Evolutionary conservation across 345 rosid species (phyloP), one percentile per base, ranked within the genome.

Genomic region (Euphorbia pulcherrima): DNA sequence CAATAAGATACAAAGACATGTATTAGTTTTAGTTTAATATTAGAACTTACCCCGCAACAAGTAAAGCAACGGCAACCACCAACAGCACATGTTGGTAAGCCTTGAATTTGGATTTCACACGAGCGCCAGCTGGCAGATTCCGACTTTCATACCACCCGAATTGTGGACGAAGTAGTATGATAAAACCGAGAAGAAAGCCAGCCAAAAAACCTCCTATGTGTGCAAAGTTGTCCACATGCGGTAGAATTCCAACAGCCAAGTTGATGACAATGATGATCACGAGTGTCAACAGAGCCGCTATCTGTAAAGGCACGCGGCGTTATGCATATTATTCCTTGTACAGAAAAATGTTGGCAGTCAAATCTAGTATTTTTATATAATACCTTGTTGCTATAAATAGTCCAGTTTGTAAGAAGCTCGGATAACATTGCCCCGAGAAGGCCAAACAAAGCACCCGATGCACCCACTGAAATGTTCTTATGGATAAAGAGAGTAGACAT

Each of bases 361-460:
- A 2, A 1, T 39, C 37, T 33, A 3, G 7, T 39, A 50, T 51
- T 56, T 6, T 28, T 8, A 64, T 33, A 33, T 33, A 33, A n/a
- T 18, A 89, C 98, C 92, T 89, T 89, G 77, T 90, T 90, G 21
- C 87, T 77, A 67, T 90, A 93, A 48, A 90, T 83, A 51, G 83
- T 81, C 97, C 98, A 90, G 80, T 93, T 90, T 2, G 98, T 90
- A 53, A 93, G 67, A 59, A 93, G 88, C 75, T 90, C 98, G 0
- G 98, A 84, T 10, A 93, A 84, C 98, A 90, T 93, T 21, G 96
- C 88, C 65, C 98, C 98, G 58, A 95, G 89, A 77, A 95, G 97
- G 68, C 99, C 99, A 28, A 95, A 95, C 69, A 95, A 85, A 69
- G 99, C 99, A 72, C 99, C 97, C 8, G 99, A 94, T 30, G 99